phyloP scores from a whole-genome alignment of 2,329 filamentous ascomycete species.

The Ascochyta lentis region DNA sequence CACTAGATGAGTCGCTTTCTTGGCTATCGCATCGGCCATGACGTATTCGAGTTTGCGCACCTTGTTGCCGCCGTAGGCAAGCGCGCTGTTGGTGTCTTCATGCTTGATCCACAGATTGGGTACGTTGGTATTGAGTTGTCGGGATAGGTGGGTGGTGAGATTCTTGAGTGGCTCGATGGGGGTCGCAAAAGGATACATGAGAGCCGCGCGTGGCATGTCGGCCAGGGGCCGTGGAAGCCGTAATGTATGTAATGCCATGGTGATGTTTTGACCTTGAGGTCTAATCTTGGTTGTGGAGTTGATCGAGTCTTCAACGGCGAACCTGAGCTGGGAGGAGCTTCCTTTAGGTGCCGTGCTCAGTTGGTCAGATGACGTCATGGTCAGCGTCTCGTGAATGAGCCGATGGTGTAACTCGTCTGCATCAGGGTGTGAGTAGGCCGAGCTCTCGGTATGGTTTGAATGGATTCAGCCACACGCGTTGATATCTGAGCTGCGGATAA shows the following conservation, averaged over 20 bases:
- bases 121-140: not conserved
- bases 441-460: constrained; percentile 17
- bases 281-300: not conserved
- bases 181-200: constrained; percentile 8
- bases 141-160: constrained; percentile 4
- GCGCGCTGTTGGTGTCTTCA: constrained; percentile 16
- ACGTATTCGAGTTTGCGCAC: constrained; percentile 17
- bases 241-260: not conserved
- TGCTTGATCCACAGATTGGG: constrained; percentile 16
- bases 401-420: not conserved
- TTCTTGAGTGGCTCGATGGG: constrained; percentile 8
- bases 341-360: not conserved
- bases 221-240: constrained; percentile 6
- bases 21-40: constrained; percentile 10
- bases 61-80: constrained; percentile 16
- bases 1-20: constrained; percentile 14
- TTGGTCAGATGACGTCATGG: constrained; percentile 14
- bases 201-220: constrained; percentile 5
- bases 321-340: too few species aligned
- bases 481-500: constrained; percentile 3
- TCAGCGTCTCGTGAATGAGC: not conserved
- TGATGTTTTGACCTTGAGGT: not conserved
- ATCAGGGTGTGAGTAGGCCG: constrained; percentile 10
- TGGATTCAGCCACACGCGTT: constrained; percentile 15
- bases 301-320: not conserved